These are phyloP conservation scores for Salix brachista DNA, from an alignment of 345 rosid species.

Conservation along the genomic window DNA sequence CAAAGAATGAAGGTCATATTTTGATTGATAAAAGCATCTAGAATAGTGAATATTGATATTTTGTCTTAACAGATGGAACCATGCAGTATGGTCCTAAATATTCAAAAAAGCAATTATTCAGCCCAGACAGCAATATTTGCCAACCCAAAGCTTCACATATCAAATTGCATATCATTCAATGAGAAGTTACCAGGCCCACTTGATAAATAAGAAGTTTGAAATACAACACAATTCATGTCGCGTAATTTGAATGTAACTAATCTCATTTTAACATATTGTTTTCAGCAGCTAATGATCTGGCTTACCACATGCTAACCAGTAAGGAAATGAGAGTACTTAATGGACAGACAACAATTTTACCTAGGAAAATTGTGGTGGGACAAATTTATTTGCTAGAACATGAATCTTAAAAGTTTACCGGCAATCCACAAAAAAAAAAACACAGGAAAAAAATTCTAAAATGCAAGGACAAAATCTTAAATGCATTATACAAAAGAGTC, in stretches of 20 bases:
- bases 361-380: no score
- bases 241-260: no score
- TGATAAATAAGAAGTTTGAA: background rate
- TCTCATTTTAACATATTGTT: no score
- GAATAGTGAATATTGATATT: background rate
- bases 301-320: no score
- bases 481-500: background rate
- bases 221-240: background rate
- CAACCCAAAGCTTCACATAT: background rate
- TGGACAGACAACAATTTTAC: no score
- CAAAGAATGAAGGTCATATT: background rate
- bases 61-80: background rate
- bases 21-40: background rate
- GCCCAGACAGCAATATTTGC: background rate
- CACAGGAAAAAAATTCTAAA: background rate
- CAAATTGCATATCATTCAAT: background rate
- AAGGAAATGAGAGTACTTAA: no score
- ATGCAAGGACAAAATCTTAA: background rate
- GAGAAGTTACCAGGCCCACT: background rate
- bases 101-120: background rate
- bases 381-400: background rate
- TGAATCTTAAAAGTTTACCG: no score
- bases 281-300: no score
- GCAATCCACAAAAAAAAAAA: background rate
- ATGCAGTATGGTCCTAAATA: background rate